Percentiles rank a stretch among this genome's conserved stretches.
Evolutionary conservation across 495 filamentous ascomycete genomes (phyloP).

Genomic region (Letharia lupina): DNA sequence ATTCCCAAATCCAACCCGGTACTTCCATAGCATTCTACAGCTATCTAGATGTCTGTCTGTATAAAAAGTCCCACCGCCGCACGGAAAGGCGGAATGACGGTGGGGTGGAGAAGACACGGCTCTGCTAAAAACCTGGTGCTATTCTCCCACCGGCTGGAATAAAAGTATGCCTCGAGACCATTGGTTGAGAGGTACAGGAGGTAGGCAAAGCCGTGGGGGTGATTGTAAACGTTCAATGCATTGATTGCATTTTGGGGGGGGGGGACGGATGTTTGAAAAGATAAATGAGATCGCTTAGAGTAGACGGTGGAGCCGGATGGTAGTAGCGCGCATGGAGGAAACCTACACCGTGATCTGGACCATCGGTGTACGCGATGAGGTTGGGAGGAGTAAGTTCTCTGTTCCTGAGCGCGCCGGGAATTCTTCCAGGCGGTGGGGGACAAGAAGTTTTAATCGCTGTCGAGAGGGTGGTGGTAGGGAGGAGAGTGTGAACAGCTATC

Average conservation of each 20-base stretch:
- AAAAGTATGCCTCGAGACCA: slow-evolving; percentile 34
- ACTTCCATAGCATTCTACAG: background rate
- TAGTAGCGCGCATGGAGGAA: background rate
- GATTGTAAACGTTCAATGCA: background rate
- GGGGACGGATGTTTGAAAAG: background rate
- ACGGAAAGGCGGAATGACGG: slow-evolving; percentile 19
- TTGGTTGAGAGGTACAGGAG: slow-evolving; percentile 26
- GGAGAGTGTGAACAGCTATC: background rate
- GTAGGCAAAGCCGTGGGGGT: slow-evolving; percentile 35
- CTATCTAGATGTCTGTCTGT: slow-evolving; percentile 32
- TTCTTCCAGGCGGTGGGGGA: background rate
- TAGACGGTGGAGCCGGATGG: background rate
- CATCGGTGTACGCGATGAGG: background rate
- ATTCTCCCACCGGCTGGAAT: slow-evolving; percentile 32
- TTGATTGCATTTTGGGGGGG: too few relatives aligned
- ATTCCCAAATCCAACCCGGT: background rate
- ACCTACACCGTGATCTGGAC: background rate
- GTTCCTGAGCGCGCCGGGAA: background rate
- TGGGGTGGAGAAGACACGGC: slow-evolving; percentile 36
- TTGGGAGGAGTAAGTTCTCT: background rate
- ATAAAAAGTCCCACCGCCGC: slow-evolving; percentile 29
- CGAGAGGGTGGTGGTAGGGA: background rate
- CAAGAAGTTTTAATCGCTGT: background rate
- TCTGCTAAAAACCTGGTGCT: slow-evolving; percentile 33
- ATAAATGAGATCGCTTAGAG: background rate